These are phyloP conservation scores for Bruguiera hainesii DNA, from an alignment of 441 rosid species.

Conservation along the genomic window DNA sequence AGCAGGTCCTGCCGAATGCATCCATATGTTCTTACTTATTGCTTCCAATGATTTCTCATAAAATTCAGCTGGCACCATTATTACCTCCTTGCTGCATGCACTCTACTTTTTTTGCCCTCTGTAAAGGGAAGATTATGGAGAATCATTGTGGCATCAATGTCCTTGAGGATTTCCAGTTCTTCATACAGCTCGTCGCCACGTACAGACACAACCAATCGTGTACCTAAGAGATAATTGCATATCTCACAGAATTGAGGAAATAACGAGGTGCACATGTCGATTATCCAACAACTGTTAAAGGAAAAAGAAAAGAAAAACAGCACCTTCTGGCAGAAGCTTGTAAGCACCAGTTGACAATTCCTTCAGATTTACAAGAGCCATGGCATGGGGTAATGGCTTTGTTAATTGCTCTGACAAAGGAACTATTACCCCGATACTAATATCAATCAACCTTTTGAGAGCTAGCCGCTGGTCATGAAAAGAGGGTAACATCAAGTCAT, in stretches of 20 bases:
- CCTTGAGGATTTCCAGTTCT: conserved; percentile 74
- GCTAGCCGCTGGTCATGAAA: conserved; percentile 66
- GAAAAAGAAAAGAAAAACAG: background rate
- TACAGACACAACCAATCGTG: conserved; percentile 80
- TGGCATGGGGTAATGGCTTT: conserved; percentile 87
- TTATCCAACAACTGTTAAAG: no score
- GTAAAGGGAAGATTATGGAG: conserved; percentile 67
- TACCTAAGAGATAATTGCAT: conserved; percentile 43
- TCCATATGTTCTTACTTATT: no score
- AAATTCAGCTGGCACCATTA: conserved; percentile 5
- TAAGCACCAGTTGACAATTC: conserved; percentile 78
- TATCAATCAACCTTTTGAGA: conserved; percentile 83
- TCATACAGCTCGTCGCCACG: conserved; percentile 78
- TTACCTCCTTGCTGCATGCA: conserved; percentile 96
- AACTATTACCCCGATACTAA: conserved; percentile 86
- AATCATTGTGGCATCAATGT: conserved; percentile 70
- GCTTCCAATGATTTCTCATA: no score
- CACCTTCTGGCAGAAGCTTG: conserved; percentile 96
- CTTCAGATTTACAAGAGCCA: conserved; percentile 87
- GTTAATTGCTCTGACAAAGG: conserved; percentile 95
- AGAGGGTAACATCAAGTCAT: conserved; percentile 19
- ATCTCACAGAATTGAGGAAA: conserved; percentile 1
- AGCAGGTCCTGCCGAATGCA: no score
- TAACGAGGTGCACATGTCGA: no score
- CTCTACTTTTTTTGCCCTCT: conserved; percentile 79